phyloP scores from a whole-genome alignment of 2,329 filamentous ascomycete species.

The Xylariales sp. region DNA sequence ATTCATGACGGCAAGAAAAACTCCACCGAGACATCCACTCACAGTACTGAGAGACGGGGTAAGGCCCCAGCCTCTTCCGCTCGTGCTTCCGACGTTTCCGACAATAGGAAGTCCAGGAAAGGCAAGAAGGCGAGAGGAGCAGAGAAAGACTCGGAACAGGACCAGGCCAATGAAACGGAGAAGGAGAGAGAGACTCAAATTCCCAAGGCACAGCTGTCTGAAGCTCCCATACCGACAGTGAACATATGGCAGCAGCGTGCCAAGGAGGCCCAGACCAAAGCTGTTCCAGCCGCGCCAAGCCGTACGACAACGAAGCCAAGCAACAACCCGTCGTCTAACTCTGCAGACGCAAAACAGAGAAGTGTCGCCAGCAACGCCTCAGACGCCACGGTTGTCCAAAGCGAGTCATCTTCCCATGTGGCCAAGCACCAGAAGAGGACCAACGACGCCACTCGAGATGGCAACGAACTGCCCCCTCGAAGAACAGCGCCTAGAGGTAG shows the following conservation, averaged over 20 bases:
- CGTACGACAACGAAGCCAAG: conserved; percentile 28
- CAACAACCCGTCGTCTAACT: neutral
- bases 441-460: conserved; percentile 33
- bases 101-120: conserved; percentile 57
- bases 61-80: conserved; percentile 52
- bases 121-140: conserved; percentile 56
- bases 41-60: conserved; percentile 42
- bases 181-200: conserved; percentile 56
- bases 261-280: conserved; percentile 6
- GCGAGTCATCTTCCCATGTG: conserved; percentile 18
- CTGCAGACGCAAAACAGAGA: conserved; percentile 16
- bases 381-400: conserved; percentile 6
- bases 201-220: conserved; percentile 63
- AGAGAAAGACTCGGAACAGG: conserved; percentile 50
- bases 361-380: neutral
- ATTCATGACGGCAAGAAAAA: conserved; percentile 16
- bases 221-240: conserved; percentile 76
- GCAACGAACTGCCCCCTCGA: conserved; percentile 34
- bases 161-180: conserved; percentile 43
- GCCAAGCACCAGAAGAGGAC: conserved; percentile 39
- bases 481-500: conserved; percentile 41
- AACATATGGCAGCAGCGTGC: conserved; percentile 81
- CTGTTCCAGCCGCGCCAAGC: neutral
- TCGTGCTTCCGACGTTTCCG: conserved; percentile 64
- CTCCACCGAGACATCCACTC: conserved; percentile 18